Evolutionary conservation across 805 yeast genomes (phyloP).

Genomic region (Wickerhamiella qilinensis): DNA sequence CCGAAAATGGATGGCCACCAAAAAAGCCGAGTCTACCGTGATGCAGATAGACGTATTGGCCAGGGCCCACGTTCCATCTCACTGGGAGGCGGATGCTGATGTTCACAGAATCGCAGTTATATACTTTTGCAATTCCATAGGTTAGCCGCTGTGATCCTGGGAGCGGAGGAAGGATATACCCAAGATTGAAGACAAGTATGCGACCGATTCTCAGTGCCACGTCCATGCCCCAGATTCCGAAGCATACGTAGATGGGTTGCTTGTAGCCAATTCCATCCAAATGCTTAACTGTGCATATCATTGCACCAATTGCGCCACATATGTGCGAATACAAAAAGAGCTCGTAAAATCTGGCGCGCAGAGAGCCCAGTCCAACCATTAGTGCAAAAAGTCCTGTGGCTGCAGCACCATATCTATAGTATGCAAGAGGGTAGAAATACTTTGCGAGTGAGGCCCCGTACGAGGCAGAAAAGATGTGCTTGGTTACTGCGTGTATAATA

Average conservation of each 20-base stretch:
- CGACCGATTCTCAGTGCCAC: slow-evolving; percentile 40
- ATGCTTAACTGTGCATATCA: slow-evolving; percentile 43
- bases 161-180: slow-evolving; percentile 23
- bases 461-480: slow-evolving; percentile 29
- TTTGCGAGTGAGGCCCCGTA: slow-evolving; percentile 19
- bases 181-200: slow-evolving; percentile 23
- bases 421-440: slow-evolving; percentile 22
- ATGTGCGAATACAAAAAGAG: slow-evolving; percentile 38
- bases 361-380: slow-evolving; percentile 32
- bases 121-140: slow-evolving; percentile 27
- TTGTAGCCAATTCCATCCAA: slow-evolving; percentile 35
- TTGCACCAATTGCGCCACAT: slow-evolving; percentile 33
- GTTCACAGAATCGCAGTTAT: slow-evolving; percentile 32
- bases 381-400: slow-evolving; percentile 22
- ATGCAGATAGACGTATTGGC: slow-evolving; percentile 46
- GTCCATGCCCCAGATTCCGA: slow-evolving; percentile 54
- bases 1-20: slow-evolving; percentile 58
- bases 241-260: slow-evolving; percentile 36
- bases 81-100: slow-evolving; percentile 36
- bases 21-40: slow-evolving; percentile 32
- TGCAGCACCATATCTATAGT: slow-evolving; percentile 22
- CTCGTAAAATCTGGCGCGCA: slow-evolving; percentile 41
- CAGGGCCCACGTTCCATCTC: slow-evolving; percentile 40
- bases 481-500: slow-evolving; percentile 32
- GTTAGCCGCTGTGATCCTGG: slow-evolving; percentile 18